phyloP scores from a whole-genome alignment of 257 asterid genomes.

The Nicotiana benthamiana region DNA sequence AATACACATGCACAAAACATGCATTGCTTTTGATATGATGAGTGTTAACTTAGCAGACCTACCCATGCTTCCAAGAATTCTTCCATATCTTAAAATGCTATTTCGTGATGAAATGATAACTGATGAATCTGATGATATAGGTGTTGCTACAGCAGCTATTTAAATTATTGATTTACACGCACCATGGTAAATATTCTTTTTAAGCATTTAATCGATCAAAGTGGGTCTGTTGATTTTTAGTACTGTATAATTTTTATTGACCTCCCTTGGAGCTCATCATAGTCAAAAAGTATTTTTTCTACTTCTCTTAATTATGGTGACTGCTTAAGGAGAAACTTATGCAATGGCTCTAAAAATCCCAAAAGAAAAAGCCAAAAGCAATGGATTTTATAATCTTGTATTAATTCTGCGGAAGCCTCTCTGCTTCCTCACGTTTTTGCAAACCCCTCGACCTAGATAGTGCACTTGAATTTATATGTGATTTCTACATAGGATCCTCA shows the following conservation, averaged over 20 bases:
- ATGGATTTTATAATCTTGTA: no score
- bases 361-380: no score
- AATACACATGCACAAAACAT: slow-evolving; percentile 61
- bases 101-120: slow-evolving; percentile 61
- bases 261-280: background rate
- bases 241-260: background rate
- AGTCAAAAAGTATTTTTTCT: background rate
- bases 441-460: no score
- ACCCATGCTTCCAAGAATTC: slow-evolving; percentile 67
- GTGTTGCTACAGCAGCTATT: slow-evolving; percentile 26
- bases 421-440: no score
- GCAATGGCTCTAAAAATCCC: background rate
- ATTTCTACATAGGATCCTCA: no score
- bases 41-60: slow-evolving; percentile 82
- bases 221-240: background rate
- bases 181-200: background rate
- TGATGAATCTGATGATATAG: slow-evolving; percentile 64
- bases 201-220: background rate
- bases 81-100: slow-evolving; percentile 69
- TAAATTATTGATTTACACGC: background rate
- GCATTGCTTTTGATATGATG: slow-evolving; percentile 95
- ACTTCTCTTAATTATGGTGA: background rate
- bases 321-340: background rate
- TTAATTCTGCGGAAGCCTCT: no score
- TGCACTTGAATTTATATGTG: no score